Evolutionary conservation across 352 stramenopile species (phyloP).

Genomic region (Thalassiosira mediterranea): DNA sequence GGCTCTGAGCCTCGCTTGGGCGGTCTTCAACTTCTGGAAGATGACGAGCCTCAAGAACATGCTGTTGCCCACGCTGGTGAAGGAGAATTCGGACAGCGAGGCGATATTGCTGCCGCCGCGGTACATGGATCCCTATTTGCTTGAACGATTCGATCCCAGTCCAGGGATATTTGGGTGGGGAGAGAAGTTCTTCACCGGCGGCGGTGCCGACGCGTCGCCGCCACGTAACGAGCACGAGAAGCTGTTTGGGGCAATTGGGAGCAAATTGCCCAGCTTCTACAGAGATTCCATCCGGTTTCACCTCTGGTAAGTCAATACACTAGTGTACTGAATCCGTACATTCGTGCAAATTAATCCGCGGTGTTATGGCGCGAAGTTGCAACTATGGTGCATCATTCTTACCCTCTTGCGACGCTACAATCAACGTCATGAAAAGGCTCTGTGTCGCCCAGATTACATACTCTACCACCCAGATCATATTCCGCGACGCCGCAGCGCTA

Average conservation of each 20-base stretch:
- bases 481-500: constrained; percentile 32
- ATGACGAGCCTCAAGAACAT: constrained; percentile 44
- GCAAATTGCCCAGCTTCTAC: constrained; percentile 35
- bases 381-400: no score
- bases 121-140: constrained; percentile 31
- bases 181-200: constrained; percentile 35
- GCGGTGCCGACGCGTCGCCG: constrained; percentile 5
- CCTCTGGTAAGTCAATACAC: no score
- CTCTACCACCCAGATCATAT: constrained; percentile 43
- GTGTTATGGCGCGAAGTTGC: no score
- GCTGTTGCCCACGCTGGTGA: constrained; percentile 43
- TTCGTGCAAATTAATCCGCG: no score
- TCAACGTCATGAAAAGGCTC: no score
- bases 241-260: constrained; percentile 46
- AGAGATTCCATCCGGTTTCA: constrained; percentile 52
- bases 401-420: no score
- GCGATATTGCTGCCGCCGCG: constrained; percentile 40
- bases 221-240: constrained; percentile 40
- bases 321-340: no score
- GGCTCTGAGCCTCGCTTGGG: constrained; percentile 27
- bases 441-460: constrained; percentile 45
- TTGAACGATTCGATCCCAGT: constrained; percentile 34
- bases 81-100: constrained; percentile 10
- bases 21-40: constrained; percentile 57
- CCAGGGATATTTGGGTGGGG: constrained; percentile 26